phyloP scores from a whole-genome alignment of 176 grass and related monocot genomes.

The Carex parvula region DNA sequence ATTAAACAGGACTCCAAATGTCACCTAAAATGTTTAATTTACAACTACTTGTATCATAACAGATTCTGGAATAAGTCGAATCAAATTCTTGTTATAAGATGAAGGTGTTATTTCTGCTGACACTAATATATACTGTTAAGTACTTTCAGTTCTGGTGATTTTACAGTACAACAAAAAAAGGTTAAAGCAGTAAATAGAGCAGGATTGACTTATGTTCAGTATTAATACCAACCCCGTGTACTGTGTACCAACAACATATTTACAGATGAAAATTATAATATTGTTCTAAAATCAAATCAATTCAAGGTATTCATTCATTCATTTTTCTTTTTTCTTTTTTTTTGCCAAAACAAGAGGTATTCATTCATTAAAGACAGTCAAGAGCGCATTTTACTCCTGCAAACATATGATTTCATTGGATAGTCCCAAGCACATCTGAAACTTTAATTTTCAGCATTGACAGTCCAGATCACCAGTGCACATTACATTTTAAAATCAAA shows the following conservation, averaged over 20 bases:
- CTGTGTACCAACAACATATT: not conserved
- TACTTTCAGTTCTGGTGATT: not conserved
- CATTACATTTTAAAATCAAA: not conserved
- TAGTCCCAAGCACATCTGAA: not conserved
- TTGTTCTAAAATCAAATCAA: not conserved
- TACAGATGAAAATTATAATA: not conserved
- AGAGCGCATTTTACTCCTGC: not conserved
- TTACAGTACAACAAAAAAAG: not conserved
- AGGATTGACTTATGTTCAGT: not conserved
- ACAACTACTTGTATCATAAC: not conserved
- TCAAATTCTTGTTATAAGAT: not conserved
- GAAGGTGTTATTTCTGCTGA: not conserved
- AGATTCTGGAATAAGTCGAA: not conserved
- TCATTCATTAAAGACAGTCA: not conserved
- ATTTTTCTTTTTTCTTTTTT: not conserved
- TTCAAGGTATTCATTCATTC: not conserved
- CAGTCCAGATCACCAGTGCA: not conserved
- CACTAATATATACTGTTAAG: not conserved
- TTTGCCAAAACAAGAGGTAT: not conserved
- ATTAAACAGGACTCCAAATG: constrained; percentile 83
- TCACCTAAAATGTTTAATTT: constrained; percentile 46
- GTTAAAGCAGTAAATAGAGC: not conserved
- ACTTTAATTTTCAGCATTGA: not conserved
- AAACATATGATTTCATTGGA: not conserved
- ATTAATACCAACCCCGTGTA: not conserved